These are phyloP conservation scores for Colletotrichum sp. DNA, from an alignment of 2,329 filamentous ascomycete genomes.

Conservation along the genomic window DNA sequence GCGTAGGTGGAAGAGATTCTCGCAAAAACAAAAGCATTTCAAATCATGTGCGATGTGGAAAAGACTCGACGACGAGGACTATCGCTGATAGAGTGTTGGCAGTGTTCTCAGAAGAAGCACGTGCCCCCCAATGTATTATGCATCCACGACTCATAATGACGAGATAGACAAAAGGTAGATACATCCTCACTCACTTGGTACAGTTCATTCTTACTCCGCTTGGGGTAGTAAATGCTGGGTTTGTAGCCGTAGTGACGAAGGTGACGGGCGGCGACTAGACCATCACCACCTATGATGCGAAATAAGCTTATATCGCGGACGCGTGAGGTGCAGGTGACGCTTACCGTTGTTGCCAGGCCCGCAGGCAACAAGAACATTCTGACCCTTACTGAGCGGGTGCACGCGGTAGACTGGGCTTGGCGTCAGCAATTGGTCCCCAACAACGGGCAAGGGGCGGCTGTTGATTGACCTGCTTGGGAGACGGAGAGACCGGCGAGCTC, in stretches of 20 bases:
- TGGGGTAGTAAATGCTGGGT: constrained; percentile 91
- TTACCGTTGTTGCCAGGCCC: constrained; percentile 79
- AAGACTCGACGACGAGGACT: constrained; percentile 4
- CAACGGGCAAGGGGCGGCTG: neutral
- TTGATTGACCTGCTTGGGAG: constrained; percentile 76
- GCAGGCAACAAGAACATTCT: constrained; percentile 83
- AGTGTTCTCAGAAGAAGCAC: neutral
- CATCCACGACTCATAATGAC: neutral
- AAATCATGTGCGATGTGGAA: neutral
- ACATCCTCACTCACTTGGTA: constrained; percentile 68
- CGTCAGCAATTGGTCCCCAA: neutral
- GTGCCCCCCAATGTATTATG: constrained; percentile 1
- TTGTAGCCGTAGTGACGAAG: constrained; percentile 90
- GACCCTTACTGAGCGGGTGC: constrained; percentile 76
- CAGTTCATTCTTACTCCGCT: constrained; percentile 86
- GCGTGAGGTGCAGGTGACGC: constrained; percentile 2
- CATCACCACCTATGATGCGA: constrained; percentile 75
- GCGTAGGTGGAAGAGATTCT: neutral
- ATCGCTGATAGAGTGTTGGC: constrained; percentile 6
- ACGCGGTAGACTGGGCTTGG: constrained; percentile 75
- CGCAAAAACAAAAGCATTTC: neutral
- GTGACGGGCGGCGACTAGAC: constrained; percentile 91
- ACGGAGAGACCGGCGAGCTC: constrained; percentile 93
- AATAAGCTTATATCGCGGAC: neutral
- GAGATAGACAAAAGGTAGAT: constrained; percentile 14